Evolutionary conservation across 2,329 filamentous ascomycete genomes (phyloP).

Genomic region (Cyphellophora attinorum): DNA sequence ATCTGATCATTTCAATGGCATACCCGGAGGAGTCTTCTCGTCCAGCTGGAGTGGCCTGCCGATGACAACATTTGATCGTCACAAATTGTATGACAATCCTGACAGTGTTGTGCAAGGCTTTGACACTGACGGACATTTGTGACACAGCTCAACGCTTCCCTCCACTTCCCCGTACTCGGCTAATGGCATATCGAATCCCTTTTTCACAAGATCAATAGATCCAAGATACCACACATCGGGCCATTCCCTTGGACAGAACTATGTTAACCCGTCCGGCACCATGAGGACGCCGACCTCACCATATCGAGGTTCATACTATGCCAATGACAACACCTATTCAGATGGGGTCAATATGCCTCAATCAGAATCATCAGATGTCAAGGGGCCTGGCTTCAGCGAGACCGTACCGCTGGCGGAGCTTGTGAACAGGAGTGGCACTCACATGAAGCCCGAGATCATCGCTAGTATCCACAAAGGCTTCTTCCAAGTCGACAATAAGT

Average conservation of each 20-base stretch:
- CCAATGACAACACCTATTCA: neutral
- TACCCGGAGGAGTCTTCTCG: slow-evolving; percentile 18
- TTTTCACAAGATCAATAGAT: neutral
- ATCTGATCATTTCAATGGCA: slow-evolving; percentile 13
- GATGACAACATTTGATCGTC: slow-evolving; percentile 15
- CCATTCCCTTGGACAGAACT: neutral
- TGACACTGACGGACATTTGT: too few relatives aligned
- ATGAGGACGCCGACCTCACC: neutral
- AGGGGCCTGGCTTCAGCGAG: slow-evolving; percentile 34
- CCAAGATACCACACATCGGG: neutral
- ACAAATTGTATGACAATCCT: neutral
- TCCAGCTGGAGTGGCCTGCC: slow-evolving; percentile 13
- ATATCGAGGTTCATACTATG: neutral
- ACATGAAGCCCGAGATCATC: slow-evolving; percentile 62
- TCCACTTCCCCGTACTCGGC: neutral
- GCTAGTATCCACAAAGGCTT: slow-evolving; percentile 85
- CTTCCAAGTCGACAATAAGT: slow-evolving; percentile 69
- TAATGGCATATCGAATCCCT: neutral
- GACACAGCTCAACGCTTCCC: too few relatives aligned
- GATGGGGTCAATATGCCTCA: neutral
- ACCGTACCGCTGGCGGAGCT: slow-evolving; percentile 27
- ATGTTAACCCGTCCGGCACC: neutral
- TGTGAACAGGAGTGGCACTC: slow-evolving; percentile 24
- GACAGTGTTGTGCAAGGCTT: too few relatives aligned
- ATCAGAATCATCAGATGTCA: slow-evolving; percentile 17